Evolutionary conservation across 108 stramenopile genomes (phyloP).

Genomic region (Craspedostauros australis): DNA sequence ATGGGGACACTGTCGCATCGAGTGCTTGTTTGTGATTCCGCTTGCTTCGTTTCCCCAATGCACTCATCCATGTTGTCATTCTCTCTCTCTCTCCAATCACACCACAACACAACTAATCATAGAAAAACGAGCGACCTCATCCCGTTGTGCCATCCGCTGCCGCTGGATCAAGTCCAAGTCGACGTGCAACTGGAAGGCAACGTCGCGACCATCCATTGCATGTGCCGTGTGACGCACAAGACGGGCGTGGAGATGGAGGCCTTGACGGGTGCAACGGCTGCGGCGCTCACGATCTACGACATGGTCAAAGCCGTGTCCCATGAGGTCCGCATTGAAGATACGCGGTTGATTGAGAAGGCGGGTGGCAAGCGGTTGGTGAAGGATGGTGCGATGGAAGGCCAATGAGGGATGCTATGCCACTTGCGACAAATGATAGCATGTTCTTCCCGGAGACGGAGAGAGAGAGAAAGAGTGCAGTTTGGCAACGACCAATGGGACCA

Average conservation of each 20-base stretch:
- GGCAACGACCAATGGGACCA: no score
- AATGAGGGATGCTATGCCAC: no score
- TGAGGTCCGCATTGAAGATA: slow-evolving; percentile 68
- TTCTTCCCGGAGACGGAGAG: no score
- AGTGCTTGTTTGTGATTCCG: no score
- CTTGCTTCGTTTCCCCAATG: background rate
- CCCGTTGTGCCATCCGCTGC: slow-evolving; percentile 82
- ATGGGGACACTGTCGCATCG: no score
- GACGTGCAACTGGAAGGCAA: slow-evolving; percentile 47
- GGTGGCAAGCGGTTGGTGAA: slow-evolving; percentile 72
- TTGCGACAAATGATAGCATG: no score
- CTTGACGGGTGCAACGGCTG: slow-evolving; percentile 81
- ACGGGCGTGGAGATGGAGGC: slow-evolving; percentile 99
- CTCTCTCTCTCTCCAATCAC: slow-evolving; percentile 6
- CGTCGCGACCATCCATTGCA: slow-evolving; percentile 59
- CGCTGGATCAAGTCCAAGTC: slow-evolving; percentile 62
- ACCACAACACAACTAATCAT: background rate
- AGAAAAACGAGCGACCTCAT: slow-evolving; percentile 78
- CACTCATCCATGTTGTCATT: background rate
- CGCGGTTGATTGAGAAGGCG: slow-evolving; percentile 63
- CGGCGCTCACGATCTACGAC: slow-evolving; percentile 94
- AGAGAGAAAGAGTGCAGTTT: no score
- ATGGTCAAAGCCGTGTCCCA: slow-evolving; percentile 96
- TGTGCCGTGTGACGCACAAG: slow-evolving; percentile 79
- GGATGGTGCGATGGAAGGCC: no score